Conservation (phyloP, 139 green algal species). For the Coelastrella sp. region DNA sequence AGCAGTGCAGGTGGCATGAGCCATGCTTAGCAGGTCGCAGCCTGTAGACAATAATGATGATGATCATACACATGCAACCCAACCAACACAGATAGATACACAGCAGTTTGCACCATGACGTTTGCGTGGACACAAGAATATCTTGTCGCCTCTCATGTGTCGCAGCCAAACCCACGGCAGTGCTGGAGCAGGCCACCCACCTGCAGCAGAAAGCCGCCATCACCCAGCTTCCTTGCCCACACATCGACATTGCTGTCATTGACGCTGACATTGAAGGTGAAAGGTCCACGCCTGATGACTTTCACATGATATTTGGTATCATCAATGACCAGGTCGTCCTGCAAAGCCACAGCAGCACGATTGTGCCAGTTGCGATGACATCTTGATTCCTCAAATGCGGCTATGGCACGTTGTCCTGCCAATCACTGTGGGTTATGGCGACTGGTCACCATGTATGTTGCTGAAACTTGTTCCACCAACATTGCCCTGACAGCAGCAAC, state of each 20-base stretch:
- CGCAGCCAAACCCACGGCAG: neutral
- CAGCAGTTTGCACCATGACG: neutral
- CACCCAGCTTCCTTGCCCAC: slow-evolving; percentile 85
- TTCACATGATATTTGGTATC: slow-evolving; percentile 87
- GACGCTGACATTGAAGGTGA: slow-evolving; percentile 58
- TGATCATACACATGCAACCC: neutral
- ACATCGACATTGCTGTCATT: slow-evolving; percentile 81
- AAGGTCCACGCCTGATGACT: slow-evolving; percentile 61
- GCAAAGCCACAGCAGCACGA: neutral
- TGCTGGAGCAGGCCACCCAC: slow-evolving; percentile 40
- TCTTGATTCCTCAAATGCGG: too few relatives aligned
- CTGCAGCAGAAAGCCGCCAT: slow-evolving; percentile 94
- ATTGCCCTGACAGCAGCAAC: slow-evolving; percentile 34
- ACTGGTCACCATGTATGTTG: neutral
- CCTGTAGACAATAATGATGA: neutral
- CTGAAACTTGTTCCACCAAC: neutral
- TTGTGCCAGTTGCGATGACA: too few relatives aligned
- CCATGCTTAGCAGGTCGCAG: neutral
- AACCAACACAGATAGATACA: neutral
- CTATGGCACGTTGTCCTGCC: too few relatives aligned
- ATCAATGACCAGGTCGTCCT: slow-evolving; percentile 70
- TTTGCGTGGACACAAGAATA: too few relatives aligned
- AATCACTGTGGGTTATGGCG: too few relatives aligned
- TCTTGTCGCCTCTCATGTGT: neutral
- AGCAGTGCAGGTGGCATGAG: neutral